Conservation (phyloP, 768 basidiomycete genomes). For the Termitomyces sp. region DNA sequence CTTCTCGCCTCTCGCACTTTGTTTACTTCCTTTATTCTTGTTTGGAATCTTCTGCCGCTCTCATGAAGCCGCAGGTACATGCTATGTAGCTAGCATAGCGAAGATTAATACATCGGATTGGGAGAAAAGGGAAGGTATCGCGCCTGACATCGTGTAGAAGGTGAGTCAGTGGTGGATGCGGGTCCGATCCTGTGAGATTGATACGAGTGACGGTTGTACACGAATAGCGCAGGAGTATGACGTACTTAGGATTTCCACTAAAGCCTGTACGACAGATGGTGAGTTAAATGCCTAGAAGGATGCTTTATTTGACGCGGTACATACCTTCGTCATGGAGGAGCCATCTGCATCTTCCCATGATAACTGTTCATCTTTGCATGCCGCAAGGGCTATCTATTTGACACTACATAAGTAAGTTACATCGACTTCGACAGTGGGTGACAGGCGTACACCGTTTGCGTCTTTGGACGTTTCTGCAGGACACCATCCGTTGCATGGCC, state of each 20-base stretch:
- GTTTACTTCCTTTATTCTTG: constrained; percentile 17
- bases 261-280: constrained; percentile 4
- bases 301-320: not conserved
- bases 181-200: constrained; percentile 21
- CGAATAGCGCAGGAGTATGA: not conserved
- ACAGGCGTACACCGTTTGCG: constrained; percentile 29
- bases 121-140: not conserved
- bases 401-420: not conserved
- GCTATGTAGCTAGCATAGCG: constrained; percentile 24
- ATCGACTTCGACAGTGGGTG: not conserved
- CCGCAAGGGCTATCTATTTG: constrained; percentile 31
- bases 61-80: constrained; percentile 26
- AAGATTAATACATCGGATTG: not conserved
- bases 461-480: constrained; percentile 6
- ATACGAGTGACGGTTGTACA: not conserved
- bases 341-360: constrained; percentile 35
- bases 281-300: not conserved
- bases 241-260: constrained; percentile 20
- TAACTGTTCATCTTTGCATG: constrained; percentile 33
- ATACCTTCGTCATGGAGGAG: constrained; percentile 34
- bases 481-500: constrained; percentile 30
- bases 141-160: constrained; percentile 26
- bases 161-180: constrained; percentile 24
- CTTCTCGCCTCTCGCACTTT: constrained; percentile 15
- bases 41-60: constrained; percentile 22